Evolutionary conservation across 2,329 filamentous ascomycete genomes (phyloP).

Genomic region (Fusarium clavum): DNA sequence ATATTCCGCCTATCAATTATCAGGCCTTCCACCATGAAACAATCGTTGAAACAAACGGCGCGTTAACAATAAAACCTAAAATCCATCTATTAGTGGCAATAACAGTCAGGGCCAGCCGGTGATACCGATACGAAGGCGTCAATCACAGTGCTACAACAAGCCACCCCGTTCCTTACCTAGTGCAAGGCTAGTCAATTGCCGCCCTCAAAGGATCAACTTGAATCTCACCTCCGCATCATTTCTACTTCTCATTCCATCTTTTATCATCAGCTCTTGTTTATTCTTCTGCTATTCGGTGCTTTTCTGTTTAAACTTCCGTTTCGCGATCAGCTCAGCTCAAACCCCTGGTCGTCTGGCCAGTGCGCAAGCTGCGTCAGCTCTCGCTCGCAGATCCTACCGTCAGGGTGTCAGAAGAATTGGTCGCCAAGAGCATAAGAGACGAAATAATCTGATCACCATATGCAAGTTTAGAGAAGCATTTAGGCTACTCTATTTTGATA

Average conservation of each 20-base stretch:
- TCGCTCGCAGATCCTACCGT: neutral
- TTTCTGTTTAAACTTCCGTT: neutral
- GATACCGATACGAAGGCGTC: conserved; percentile 1
- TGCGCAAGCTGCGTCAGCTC: conserved; percentile 13
- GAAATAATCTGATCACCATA: too few relatives aligned
- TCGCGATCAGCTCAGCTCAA: neutral
- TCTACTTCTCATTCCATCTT: neutral
- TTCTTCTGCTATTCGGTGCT: neutral
- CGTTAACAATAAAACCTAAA: neutral
- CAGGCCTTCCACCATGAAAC: neutral
- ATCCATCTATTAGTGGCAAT: neutral
- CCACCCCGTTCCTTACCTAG: conserved; percentile 1
- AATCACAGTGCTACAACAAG: neutral
- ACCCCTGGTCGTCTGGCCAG: conserved; percentile 1
- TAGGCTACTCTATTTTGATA: too few relatives aligned
- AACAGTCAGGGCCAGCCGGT: neutral
- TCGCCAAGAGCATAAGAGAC: too few relatives aligned
- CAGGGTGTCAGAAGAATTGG: too few relatives aligned
- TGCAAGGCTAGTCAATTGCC: conserved; percentile 8
- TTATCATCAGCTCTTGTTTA: neutral
- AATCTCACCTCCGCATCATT: neutral
- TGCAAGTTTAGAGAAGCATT: too few relatives aligned
- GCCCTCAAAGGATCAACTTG: neutral
- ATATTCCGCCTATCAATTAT: neutral
- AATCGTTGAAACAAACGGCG: neutral